phyloP scores from a whole-genome alignment of 345 rosid species.

The Trapa bicornis region DNA sequence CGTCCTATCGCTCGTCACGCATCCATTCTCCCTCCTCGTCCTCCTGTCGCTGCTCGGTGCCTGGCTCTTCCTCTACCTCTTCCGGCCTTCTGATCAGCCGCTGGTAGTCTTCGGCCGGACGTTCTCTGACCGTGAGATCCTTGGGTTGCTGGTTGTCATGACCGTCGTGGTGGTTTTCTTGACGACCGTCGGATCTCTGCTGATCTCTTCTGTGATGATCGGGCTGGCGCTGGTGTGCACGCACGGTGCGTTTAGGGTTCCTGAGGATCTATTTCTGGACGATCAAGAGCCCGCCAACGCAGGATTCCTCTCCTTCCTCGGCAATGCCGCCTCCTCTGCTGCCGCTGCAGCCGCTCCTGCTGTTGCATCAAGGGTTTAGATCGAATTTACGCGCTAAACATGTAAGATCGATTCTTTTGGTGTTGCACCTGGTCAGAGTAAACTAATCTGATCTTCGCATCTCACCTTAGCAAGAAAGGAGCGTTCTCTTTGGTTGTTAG shows the following conservation, averaged over 20 bases:
- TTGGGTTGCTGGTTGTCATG: slow-evolving; percentile 12
- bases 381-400: not conserved
- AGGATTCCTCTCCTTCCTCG: slow-evolving; percentile 15
- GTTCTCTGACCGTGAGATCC: slow-evolving; percentile 16
- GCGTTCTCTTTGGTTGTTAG: not conserved
- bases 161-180: slow-evolving; percentile 14
- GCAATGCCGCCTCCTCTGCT: slow-evolving; percentile 4
- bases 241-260: slow-evolving; percentile 17
- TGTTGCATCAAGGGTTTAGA: slow-evolving; percentile 4
- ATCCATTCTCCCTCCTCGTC: slow-evolving; percentile 15
- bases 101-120: slow-evolving; percentile 13
- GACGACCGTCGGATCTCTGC: slow-evolving; percentile 16
- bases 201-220: slow-evolving; percentile 13
- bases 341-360: slow-evolving; percentile 1
- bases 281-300: slow-evolving; percentile 12
- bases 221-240: slow-evolving; percentile 8
- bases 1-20: slow-evolving; percentile 14
- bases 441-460: not conserved
- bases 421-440: not conserved
- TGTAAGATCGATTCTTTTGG: not conserved
- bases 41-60: slow-evolving; percentile 13
- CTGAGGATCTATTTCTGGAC: slow-evolving; percentile 16
- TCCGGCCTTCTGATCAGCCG: slow-evolving; percentile 15
- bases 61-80: slow-evolving; percentile 17
- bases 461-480: not conserved